A percentile compares a stretch with the other conserved stretches of the same genome.
These are phyloP conservation scores for Tetrapisispora iriomotensis DNA, from an alignment of 805 yeast genomes.

Conservation along the genomic window DNA sequence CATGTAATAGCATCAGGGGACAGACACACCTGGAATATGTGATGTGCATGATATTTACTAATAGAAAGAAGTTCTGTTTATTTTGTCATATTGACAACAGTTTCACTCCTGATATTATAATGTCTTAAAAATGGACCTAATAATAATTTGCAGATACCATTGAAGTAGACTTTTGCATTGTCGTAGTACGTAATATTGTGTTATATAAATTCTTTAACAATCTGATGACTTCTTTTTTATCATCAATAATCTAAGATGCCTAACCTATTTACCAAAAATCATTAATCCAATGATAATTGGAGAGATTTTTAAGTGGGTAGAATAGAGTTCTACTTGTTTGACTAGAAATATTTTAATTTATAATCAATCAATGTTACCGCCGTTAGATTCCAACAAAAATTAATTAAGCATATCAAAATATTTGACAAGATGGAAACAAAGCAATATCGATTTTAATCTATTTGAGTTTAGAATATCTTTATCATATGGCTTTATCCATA, in stretches of 20 bases:
- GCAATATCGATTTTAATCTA: too few species aligned
- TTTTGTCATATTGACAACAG: slow-evolving; percentile 47
- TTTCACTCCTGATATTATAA: slow-evolving; percentile 43
- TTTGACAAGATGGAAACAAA: too few species aligned
- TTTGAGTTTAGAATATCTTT: too few species aligned
- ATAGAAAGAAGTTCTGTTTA: too few species aligned
- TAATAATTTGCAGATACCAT: slow-evolving; percentile 39
- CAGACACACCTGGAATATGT: too few species aligned
- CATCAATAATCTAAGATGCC: slow-evolving; percentile 39
- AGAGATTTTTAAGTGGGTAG: slow-evolving; percentile 41
- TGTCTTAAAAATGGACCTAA: slow-evolving; percentile 45
- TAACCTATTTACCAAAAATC: slow-evolving; percentile 40
- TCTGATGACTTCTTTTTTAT: slow-evolving; percentile 37
- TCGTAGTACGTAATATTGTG: slow-evolving; percentile 37
- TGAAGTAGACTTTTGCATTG: slow-evolving; percentile 41
- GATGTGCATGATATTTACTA: too few species aligned
- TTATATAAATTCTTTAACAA: slow-evolving; percentile 40
- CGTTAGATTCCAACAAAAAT: too few species aligned
- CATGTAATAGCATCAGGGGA: too few species aligned
- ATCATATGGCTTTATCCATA: too few species aligned
- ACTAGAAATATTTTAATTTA: slow-evolving; percentile 9
- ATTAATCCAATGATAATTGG: slow-evolving; percentile 45
- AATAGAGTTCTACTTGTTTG: slow-evolving; percentile 28
- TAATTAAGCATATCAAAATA: too few species aligned
- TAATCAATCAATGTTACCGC: too few species aligned